Percentiles rank a stretch among this genome's conserved stretches.
phyloP scores from a whole-genome alignment of 1,284 basidiomycete species.

The Ustilago bromivora region DNA sequence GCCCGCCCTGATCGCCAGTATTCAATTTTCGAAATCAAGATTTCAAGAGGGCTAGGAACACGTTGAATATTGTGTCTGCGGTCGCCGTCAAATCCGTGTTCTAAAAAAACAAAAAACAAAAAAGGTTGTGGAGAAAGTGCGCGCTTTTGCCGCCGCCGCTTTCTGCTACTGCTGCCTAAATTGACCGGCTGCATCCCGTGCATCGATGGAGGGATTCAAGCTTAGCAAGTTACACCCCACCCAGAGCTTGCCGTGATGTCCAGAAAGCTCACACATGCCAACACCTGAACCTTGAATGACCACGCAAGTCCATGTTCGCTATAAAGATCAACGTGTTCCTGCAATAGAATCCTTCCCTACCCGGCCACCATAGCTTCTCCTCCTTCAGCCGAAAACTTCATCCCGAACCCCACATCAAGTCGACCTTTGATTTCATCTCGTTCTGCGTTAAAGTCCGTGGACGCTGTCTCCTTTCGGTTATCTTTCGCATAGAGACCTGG shows the following conservation, averaged over 20 bases:
- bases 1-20: not conserved
- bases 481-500: not conserved
- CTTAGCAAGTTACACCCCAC: not conserved
- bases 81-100: conserved; percentile 35
- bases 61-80: not conserved
- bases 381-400: not conserved
- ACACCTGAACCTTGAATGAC: conserved; percentile 7
- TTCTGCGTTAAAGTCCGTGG: not conserved
- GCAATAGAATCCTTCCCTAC: not conserved
- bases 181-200: conserved; percentile 3
- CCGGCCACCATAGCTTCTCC: not conserved
- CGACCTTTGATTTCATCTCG: not conserved
- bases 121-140: conserved; percentile 15
- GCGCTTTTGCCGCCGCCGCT: not conserved
- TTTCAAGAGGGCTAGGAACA: not conserved
- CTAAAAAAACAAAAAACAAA: not conserved
- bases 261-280: conserved; percentile 18
- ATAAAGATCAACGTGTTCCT: not conserved
- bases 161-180: conserved; percentile 4
- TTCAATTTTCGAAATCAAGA: not conserved
- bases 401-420: not conserved
- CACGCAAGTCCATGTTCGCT: conserved; percentile 1
- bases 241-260: conserved; percentile 37
- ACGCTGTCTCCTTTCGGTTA: not conserved
- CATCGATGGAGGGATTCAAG: not conserved